phyloP scores from a whole-genome alignment of 2,329 filamentous ascomycete species.

The Calonectria crousiana region DNA sequence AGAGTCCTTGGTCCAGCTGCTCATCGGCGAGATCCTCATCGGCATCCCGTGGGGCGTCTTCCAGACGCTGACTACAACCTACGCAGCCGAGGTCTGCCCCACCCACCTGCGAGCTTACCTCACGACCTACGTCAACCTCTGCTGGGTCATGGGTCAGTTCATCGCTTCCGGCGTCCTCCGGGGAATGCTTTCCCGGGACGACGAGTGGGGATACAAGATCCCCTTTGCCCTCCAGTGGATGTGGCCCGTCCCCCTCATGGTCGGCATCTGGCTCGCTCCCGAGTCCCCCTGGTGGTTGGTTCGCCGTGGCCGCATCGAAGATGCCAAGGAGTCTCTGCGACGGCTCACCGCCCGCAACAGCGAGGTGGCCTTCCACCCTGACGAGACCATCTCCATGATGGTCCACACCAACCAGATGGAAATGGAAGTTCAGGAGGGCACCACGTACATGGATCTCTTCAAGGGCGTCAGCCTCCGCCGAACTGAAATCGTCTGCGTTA shows the following conservation, averaged over 20 bases:
- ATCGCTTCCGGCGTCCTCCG: slow-evolving; percentile 58
- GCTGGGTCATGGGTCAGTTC: slow-evolving; percentile 63
- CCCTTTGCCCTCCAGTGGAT: slow-evolving; percentile 64
- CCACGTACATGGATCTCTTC: slow-evolving; percentile 61
- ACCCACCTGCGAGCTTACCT: slow-evolving; percentile 62
- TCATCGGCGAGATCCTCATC: slow-evolving; percentile 59
- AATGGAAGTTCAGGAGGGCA: slow-evolving; percentile 54
- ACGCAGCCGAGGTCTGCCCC: slow-evolving; percentile 61
- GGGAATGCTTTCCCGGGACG: slow-evolving; percentile 51
- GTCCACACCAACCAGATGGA: slow-evolving; percentile 64
- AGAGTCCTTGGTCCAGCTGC: slow-evolving; percentile 53
- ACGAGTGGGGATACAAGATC: slow-evolving; percentile 60
- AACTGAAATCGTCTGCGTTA: slow-evolving; percentile 60
- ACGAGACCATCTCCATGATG: slow-evolving; percentile 64
- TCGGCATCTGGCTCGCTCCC: slow-evolving; percentile 58
- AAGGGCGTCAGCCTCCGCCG: slow-evolving; percentile 58
- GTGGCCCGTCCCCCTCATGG: slow-evolving; percentile 59
- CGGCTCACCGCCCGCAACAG: slow-evolving; percentile 56
- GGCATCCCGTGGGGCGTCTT: slow-evolving; percentile 62
- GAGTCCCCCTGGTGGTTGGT: slow-evolving; percentile 66
- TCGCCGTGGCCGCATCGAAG: slow-evolving; percentile 53
- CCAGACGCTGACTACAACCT: slow-evolving; percentile 60
- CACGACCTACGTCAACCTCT: slow-evolving; percentile 62
- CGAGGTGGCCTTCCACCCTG: slow-evolving; percentile 50
- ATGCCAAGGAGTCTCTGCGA: slow-evolving; percentile 53